phyloP scores from a whole-genome alignment of 2,329 filamentous ascomycete species.

The Arachnopeziza araneosa region DNA sequence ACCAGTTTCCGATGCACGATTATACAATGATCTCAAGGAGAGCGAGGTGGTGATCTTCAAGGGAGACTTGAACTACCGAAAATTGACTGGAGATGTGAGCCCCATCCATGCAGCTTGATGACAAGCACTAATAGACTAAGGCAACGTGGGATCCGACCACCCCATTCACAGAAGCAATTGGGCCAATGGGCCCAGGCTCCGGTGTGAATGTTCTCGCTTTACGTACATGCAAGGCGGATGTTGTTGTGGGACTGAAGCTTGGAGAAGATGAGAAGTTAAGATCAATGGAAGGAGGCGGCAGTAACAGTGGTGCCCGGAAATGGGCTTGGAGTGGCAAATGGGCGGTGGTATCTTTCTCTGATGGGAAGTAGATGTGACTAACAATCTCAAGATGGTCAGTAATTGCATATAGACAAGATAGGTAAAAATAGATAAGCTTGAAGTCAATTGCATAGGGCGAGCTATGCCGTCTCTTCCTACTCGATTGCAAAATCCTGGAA shows the following conservation, averaged over 20 bases:
- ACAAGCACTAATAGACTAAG: constrained; percentile 36
- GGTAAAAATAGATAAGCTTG: background rate
- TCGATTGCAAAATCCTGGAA: no score
- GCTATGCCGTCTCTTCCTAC: no score
- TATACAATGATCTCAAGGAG: constrained; percentile 72
- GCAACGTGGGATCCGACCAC: constrained; percentile 81
- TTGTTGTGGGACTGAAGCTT: constrained; percentile 78
- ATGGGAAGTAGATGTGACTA: constrained; percentile 47
- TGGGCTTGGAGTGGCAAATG: constrained; percentile 98
- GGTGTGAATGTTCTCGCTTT: constrained; percentile 81
- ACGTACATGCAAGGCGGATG: constrained; percentile 93
- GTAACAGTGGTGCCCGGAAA: constrained; percentile 58
- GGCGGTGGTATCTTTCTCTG: constrained; percentile 84
- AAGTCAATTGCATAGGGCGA: no score
- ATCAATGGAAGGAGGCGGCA: constrained; percentile 62
- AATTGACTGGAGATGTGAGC: constrained; percentile 81
- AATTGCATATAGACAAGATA: background rate
- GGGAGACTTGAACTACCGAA: constrained; percentile 94
- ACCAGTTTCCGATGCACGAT: constrained; percentile 58
- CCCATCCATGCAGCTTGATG: background rate
- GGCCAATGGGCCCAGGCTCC: constrained; percentile 74
- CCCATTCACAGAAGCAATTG: constrained; percentile 77
- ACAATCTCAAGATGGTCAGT: background rate
- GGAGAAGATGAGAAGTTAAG: constrained; percentile 80
- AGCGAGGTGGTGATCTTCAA: constrained; percentile 94